Base-by-base conservation (phyloP, 148 eudicot species). In the Diospyros lotus region DNA sequence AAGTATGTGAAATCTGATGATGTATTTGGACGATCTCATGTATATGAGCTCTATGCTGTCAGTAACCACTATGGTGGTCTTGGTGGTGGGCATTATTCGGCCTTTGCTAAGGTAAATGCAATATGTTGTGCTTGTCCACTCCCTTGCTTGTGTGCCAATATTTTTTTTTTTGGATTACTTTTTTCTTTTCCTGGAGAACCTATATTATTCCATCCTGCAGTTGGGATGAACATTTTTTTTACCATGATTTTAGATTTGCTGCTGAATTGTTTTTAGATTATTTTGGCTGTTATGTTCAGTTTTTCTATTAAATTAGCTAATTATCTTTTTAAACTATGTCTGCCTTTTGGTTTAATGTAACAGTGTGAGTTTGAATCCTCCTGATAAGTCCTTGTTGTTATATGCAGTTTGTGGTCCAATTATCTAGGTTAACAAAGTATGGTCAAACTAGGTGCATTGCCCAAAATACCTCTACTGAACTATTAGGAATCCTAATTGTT, bases 31-130 rank as follows among this genome's bases (percentile, higher is more conserved):
- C 55, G 50, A 15, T 81, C 92, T 51, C 66, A 85, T 79, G 70
- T 82, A 1, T 96, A 96, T 69, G 98, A 96, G 82, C 77, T 96
- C 10, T 96, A 89, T 88, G 99, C 99, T 62, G 82, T 96, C 43
- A 96, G 98, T 88, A 96, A 96, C 78, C 99, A 96, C 84, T 96
- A 96, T 80, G 99, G 99, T 68, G 99, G 99, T 76, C 93, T 96
- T 58, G 99, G 99, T 68, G 98, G 94, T 5, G 99, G 99, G 39
- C 99, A 96, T 74, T 96, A 96, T 77, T 79, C 99, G 71, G 99
- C 99, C 41, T 93, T 93, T 80, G 93, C 94, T 63, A 93, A 96
- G 97, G 99, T 91, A 68, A 45, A 68, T 3, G 6, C 54, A 17
- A 66, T n/a, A 28, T 28, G 18, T 10, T 4, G 28, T 28, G 28